phyloP scores from a whole-genome alignment of 1,139 yeast genomes.

The Arxiozyma slooffiae region DNA sequence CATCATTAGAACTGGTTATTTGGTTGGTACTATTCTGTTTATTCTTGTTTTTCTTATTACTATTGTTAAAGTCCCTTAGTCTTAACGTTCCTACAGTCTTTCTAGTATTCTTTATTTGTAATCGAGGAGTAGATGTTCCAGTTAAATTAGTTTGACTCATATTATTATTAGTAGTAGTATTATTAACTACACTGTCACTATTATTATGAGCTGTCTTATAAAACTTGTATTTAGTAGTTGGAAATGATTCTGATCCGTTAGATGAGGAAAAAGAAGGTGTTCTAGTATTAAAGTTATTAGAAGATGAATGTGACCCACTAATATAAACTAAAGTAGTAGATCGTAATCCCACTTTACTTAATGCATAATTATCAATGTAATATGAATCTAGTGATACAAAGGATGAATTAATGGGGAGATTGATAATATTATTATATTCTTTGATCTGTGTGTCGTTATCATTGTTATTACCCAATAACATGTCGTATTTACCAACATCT shows the following conservation, averaged over 20 bases:
- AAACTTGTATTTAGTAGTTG: not conserved
- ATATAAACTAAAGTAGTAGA: not conserved
- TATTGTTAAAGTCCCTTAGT: not conserved
- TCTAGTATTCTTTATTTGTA: conserved; percentile 1
- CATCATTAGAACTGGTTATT: not conserved
- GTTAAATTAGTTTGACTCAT: conserved; percentile 3
- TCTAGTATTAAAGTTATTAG: conserved; percentile 1
- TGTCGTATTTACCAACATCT: not conserved
- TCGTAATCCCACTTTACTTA: conserved; percentile 19
- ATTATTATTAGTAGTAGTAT: not conserved
- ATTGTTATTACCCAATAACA: not conserved
- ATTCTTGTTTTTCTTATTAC: not conserved
- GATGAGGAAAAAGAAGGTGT: not conserved
- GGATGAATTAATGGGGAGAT: conserved; percentile 57
- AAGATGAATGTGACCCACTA: conserved; percentile 1
- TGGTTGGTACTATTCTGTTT: not conserved
- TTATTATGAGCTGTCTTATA: not conserved
- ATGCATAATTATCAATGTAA: conserved; percentile 46
- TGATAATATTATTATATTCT: conserved; percentile 33
- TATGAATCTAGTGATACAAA: conserved; percentile 71
- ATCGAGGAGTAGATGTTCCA: conserved; percentile 18
- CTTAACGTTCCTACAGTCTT: not conserved
- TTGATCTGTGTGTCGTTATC: conserved; percentile 3
- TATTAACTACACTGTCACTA: too few relatives aligned
- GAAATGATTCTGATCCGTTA: not conserved